These are phyloP conservation scores for Boletus rubropictus DNA, from an alignment of 768 basidiomycete genomes.

Conservation along the genomic window DNA sequence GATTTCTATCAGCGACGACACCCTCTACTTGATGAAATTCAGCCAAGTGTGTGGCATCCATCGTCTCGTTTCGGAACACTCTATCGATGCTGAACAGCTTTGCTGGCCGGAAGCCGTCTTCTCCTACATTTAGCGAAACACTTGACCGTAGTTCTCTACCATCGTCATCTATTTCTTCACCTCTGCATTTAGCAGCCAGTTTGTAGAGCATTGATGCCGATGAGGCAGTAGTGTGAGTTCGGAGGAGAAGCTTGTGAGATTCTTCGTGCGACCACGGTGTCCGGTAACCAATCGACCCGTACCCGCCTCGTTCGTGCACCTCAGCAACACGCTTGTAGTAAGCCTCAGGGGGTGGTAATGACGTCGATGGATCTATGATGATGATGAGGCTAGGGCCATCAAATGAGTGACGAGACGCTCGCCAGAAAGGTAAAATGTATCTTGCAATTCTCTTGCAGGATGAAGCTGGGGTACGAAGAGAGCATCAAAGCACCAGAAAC, in stretches of 20 bases:
- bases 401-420: constrained; percentile 8
- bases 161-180: constrained; percentile 44
- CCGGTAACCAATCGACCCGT: constrained; percentile 92
- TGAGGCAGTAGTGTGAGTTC: constrained; percentile 95
- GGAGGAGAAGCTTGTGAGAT: constrained; percentile 83
- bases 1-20: constrained; percentile 88
- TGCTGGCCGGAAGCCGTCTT: constrained; percentile 83
- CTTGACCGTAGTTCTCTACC: constrained; percentile 8
- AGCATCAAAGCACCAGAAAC: constrained; percentile 99
- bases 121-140: constrained; percentile 15
- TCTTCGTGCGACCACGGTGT: constrained; percentile 94
- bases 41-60: constrained; percentile 96
- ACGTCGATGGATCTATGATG: constrained; percentile 66
- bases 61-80: constrained; percentile 97
- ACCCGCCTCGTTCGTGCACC: constrained; percentile 83
- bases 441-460: constrained; percentile 94
- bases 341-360: constrained; percentile 68
- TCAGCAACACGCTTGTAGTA: constrained; percentile 83
- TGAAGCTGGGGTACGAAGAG: constrained; percentile 99
- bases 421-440: constrained; percentile 98
- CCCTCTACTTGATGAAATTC: constrained; percentile 99
- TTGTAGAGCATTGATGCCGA: constrained; percentile 92
- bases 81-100: constrained; percentile 97
- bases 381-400: constrained; percentile 1
- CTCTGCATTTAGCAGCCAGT: constrained; percentile 78